Conservation (phyloP, 345 rosid species). For the rapeseed (Brassica napus) region DNA sequence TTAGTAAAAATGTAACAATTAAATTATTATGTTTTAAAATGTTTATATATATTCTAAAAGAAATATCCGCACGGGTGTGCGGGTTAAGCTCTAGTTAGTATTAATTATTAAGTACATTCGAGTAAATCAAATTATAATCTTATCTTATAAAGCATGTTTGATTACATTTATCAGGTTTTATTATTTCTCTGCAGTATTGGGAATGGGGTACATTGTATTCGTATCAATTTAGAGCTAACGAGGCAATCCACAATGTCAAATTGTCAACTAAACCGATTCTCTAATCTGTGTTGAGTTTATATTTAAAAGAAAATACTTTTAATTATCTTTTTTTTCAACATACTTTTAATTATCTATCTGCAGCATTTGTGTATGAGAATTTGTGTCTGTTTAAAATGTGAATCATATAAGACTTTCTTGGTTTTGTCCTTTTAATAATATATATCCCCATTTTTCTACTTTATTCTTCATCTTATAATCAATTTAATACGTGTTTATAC, state of each 20-base stretch:
- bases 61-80: too few species aligned
- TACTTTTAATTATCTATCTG: neutral
- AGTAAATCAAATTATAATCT: conserved; percentile 8
- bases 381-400: neutral
- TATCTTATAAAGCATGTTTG: neutral
- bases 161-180: neutral
- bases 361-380: neutral
- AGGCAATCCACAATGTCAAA: neutral
- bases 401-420: conserved; percentile 8
- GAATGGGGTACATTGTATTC: conserved; percentile 1
- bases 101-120: neutral
- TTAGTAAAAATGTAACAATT: too few species aligned
- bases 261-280: conserved; percentile 8
- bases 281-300: neutral
- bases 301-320: neutral
- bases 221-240: neutral
- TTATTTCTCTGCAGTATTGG: neutral
- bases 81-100: too few species aligned
- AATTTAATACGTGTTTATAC: neutral
- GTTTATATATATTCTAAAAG: too few species aligned
- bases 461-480: neutral
- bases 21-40: too few species aligned
- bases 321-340: neutral
- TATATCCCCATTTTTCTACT: conserved; percentile 5
- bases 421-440: neutral